Evolutionary conservation across 192 early-diverging fungal genomes (phyloP).

Genomic region (Linnemannia zychae): DNA sequence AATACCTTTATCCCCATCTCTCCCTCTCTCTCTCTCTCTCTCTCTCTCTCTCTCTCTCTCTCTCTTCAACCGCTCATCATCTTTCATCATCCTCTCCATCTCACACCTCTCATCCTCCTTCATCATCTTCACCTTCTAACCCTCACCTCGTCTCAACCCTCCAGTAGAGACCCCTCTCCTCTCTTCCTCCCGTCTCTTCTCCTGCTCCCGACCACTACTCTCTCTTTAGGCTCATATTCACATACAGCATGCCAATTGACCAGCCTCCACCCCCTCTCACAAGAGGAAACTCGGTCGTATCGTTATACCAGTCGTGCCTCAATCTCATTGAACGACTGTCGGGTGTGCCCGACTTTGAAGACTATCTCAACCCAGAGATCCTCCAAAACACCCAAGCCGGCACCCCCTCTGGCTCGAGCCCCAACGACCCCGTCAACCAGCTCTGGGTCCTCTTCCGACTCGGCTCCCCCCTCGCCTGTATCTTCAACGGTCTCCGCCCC

Average conservation of each 20-base stretch:
- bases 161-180: conserved; percentile 4
- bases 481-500: conserved; percentile 80
- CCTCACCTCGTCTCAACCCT: neutral
- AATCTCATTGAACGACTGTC: conserved; percentile 78
- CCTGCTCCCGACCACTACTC: neutral
- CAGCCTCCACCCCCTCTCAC: conserved; percentile 53
- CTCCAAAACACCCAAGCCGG: conserved; percentile 54
- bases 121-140: conserved; percentile 6
- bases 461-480: conserved; percentile 75
- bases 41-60: neutral
- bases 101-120: neutral
- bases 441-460: conserved; percentile 81
- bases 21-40: neutral
- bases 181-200: neutral
- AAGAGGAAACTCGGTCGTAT: conserved; percentile 57
- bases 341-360: conserved; percentile 77
- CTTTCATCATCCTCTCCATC: neutral
- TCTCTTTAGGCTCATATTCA: neutral
- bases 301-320: conserved; percentile 81
- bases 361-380: conserved; percentile 66
- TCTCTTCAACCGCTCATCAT: neutral
- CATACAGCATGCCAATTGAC: conserved; percentile 31
- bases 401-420: conserved; percentile 36
- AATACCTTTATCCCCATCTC: no score
- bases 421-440: conserved; percentile 75